These are phyloP conservation scores for Wickerhamomyces tratensis DNA, from an alignment of 805 yeast species.

Conservation along the genomic window DNA sequence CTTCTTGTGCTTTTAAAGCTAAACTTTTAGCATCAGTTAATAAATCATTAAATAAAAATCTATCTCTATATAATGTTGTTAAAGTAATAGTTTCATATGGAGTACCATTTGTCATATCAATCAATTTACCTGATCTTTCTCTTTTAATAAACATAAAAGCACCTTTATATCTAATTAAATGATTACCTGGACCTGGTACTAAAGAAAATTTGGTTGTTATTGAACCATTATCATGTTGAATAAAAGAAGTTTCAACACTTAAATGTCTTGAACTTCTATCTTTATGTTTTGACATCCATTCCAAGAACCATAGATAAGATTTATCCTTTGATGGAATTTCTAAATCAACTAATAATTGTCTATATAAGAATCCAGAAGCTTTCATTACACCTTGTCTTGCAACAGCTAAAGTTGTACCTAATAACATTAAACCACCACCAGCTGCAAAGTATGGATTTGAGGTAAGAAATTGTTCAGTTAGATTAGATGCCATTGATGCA, in stretches of 20 bases:
- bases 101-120: constrained; percentile 83
- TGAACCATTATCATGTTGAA: constrained; percentile 89
- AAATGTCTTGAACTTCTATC: constrained; percentile 71
- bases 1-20: constrained; percentile 78
- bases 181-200: constrained; percentile 97
- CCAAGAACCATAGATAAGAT: constrained; percentile 88
- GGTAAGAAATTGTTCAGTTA: constrained; percentile 45
- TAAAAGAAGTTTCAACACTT: constrained; percentile 78
- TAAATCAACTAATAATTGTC: constrained; percentile 81
- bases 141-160: constrained; percentile 85
- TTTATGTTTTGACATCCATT: constrained; percentile 89
- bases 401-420: constrained; percentile 83
- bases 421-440: constrained; percentile 93
- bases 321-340: constrained; percentile 92
- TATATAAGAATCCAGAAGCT: constrained; percentile 57
- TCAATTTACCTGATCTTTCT: constrained; percentile 81
- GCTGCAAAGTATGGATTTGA: constrained; percentile 96
- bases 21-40: constrained; percentile 75
- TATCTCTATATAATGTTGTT: constrained; percentile 81
- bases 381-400: constrained; percentile 61
- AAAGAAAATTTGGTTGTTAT: constrained; percentile 79
- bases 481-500: constrained; percentile 21
- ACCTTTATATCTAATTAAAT: constrained; percentile 73
- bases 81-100: constrained; percentile 96
- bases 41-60: constrained; percentile 56